Evolutionary conservation across 331 rosid genomes (phyloP), one percentile per base, ranked within the genome.

Genomic region (Phaseolus coccineus): DNA sequence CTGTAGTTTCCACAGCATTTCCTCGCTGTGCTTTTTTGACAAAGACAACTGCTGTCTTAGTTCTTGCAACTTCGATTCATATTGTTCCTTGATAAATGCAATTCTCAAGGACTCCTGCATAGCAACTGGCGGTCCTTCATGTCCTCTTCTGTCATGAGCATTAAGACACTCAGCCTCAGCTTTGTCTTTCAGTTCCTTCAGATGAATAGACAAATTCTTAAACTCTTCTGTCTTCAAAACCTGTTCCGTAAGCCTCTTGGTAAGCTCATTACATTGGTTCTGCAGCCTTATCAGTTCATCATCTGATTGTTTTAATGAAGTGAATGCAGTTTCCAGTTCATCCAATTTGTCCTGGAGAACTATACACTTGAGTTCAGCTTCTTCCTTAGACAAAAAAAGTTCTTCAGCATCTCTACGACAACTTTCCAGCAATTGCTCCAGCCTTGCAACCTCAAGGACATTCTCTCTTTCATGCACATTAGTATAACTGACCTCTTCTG

Each of bases 11-110:
- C 91, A 87, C 71, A 96, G 89, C 93, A 96, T 93, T 89, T 93
- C 97, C 72, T 90, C 99, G 24, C 87, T 79, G 62, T 96, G 99
- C 86, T 89, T 93, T 80, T 93, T 88, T 57, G 98, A 93, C 72
- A 90, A 73, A 68, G 95, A 86, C 77, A 93, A 93, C 77, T 89
- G 96, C 30, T 90, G 97, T 73, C 86, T 93, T 80, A 90, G 83
- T 87, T 96, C 99, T 86, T 91, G 97, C 90, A 96, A 84, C 88
- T 87, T 96, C 27, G 97, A 87, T 88, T 96, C 99, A 70, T 91
- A 91, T 73, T 96, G 99, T 73, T 96, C 99, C 91, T 91, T 93
- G 88, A 96, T 89, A 85, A 96, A 96, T 69, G 93, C 98, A 68
- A 96, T 96, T 86, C 99, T 96, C 84, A 96, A 83, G 14, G 99